A percentile compares a stretch with the other conserved stretches of the same genome.
Evolutionary conservation across 306 rosid genomes (phyloP).

Genomic region (Prunus mume): DNA sequence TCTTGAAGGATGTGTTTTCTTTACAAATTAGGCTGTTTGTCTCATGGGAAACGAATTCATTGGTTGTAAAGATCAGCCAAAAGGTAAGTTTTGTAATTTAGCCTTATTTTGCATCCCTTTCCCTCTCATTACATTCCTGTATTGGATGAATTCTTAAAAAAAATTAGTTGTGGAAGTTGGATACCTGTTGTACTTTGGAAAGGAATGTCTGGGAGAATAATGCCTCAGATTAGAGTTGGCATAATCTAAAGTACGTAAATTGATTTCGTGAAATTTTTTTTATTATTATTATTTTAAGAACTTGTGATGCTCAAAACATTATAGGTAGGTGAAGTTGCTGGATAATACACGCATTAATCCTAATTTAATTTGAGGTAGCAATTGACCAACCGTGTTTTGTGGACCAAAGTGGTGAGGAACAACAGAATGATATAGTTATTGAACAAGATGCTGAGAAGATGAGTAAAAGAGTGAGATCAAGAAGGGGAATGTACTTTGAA

Average conservation of each 20-base stretch:
- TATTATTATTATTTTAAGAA: not conserved
- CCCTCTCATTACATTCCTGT: not conserved
- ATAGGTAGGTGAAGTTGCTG: not conserved
- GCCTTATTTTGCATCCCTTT: not conserved
- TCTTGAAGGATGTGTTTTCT: slow-evolving; percentile 53
- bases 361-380: not conserved
- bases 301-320: not conserved
- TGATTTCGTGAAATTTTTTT: not conserved
- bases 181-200: not conserved
- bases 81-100: slow-evolving; percentile 43
- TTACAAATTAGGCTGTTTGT: slow-evolving; percentile 69
- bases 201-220: not conserved
- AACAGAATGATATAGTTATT: not conserved
- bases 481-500: not conserved
- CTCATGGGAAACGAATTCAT: slow-evolving; percentile 63
- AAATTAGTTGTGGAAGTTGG: not conserved
- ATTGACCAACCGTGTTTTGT: not conserved
- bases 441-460: not conserved
- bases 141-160: not conserved
- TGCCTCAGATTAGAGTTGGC: not conserved
- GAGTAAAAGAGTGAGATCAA: not conserved
- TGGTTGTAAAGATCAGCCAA: slow-evolving; percentile 64
- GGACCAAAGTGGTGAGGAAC: not conserved
- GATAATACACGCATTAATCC: not conserved
- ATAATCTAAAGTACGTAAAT: not conserved